Base-by-base conservation (phyloP, 106 monocot genomes). In the Cymbidium sinense region DNA sequence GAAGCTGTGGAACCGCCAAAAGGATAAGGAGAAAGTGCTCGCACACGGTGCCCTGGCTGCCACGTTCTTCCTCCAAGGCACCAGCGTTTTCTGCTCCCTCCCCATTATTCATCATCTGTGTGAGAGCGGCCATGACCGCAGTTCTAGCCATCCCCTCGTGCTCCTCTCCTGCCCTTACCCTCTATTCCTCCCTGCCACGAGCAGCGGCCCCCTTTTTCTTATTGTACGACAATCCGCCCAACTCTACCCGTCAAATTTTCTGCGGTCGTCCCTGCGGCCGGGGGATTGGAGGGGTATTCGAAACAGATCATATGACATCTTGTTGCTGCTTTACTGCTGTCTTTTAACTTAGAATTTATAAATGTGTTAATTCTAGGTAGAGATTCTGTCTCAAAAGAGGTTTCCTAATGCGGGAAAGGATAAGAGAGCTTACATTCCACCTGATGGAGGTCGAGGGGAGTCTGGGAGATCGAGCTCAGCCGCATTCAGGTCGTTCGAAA, bases 401-500 rank as follows among this genome's bases (percentile, higher is more conserved):
- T 78, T 75, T 29, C 39, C 74, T 8, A 75, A 77, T 36, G 79
- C 65, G 69, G 85, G 76, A 33, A 87, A 76, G 78, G 85, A 83
- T 29, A 79, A 79, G 34, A 55, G 65, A 9, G 64, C 50, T 7
- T 69, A 34, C 30, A 21, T 31, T 69, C 37, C 69, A 37, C 75
- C 73, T 43, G 80, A 64, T 25, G 80, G 44, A 23, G 73, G 78
- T 71, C 33, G 75, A 75, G 72, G 34, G 39, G 34, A 61, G 77
- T 5, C 77, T 50, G 74, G 69, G 17, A 69, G 34, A 34, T 58
- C 84, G 27, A 73, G 72, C 29, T 70, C 84, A 55, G 50, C 73
- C 19, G 87, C 75, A 75, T 80, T 91, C 70, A 88, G 80, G 84
- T 87, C 92, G 2, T 47, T 73, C 33, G 91, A 84, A 71, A 80